Conservation (phyloP, 305 asterid species). For the Striga hermonthica region DNA sequence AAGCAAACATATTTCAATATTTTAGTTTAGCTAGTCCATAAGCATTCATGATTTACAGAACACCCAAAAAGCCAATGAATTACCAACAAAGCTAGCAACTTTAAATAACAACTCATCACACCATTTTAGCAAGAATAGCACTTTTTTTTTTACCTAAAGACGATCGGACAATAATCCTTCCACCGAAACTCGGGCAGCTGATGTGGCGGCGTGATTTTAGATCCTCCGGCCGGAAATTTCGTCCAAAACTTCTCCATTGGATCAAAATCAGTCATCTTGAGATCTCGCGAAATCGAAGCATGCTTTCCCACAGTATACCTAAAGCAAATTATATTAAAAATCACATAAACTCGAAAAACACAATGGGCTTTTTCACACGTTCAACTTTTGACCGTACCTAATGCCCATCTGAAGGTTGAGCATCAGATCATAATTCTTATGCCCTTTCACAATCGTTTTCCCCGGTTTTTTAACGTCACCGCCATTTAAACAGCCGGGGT, state of each 20-base stretch:
- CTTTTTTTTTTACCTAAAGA: constrained; percentile 53
- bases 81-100: no score
- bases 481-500: constrained; percentile 55
- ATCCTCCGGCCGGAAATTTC: constrained; percentile 77
- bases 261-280: constrained; percentile 71
- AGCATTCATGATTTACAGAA: no score
- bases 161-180: constrained; percentile 92
- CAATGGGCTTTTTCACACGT: not conserved
- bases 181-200: constrained; percentile 78
- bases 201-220: constrained; percentile 84
- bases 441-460: constrained; percentile 76
- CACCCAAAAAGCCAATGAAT: no score
- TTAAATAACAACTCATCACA: constrained; percentile 7
- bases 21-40: no score
- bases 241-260: constrained; percentile 89
- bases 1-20: constrained; percentile 5
- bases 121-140: constrained; percentile 1
- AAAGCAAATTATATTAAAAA: constrained; percentile 3
- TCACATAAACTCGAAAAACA: not conserved
- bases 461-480: constrained; percentile 89
- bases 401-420: constrained; percentile 92
- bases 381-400: constrained; percentile 40
- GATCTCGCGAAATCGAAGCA: constrained; percentile 49
- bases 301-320: constrained; percentile 84
- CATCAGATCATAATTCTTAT: constrained; percentile 86